These are phyloP conservation scores for Penicillium paxilli DNA, from an alignment of 495 filamentous ascomycete species.

Conservation along the genomic window DNA sequence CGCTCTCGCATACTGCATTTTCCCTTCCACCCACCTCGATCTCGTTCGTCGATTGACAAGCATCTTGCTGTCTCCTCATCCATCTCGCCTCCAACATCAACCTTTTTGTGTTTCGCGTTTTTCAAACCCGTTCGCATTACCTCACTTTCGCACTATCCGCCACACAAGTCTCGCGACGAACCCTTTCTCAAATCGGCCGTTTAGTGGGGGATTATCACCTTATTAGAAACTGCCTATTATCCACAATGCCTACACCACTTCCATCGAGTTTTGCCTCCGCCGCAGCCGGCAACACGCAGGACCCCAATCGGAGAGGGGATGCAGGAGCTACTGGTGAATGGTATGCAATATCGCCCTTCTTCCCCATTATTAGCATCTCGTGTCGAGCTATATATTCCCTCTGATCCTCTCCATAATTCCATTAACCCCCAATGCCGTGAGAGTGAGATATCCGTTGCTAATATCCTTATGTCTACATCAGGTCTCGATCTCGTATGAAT, in stretches of 20 bases:
- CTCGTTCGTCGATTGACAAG: constrained; percentile 22
- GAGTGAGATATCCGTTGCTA: constrained; percentile 17
- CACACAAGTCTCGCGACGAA: constrained; percentile 28
- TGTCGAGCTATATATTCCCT: not conserved
- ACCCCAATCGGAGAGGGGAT: constrained; percentile 54
- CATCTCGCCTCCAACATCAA: constrained; percentile 3
- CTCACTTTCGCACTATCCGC: constrained; percentile 17
- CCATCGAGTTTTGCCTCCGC: constrained; percentile 83
- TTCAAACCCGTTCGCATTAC: constrained; percentile 27
- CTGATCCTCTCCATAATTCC: not conserved
- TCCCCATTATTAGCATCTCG: not conserved
- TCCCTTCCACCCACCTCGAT: constrained; percentile 9
- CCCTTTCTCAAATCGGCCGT: constrained; percentile 18
- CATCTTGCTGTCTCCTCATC: constrained; percentile 17
- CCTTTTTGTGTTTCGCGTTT: constrained; percentile 25
- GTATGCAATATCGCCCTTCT: constrained; percentile 38
- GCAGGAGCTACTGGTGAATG: constrained; percentile 57
- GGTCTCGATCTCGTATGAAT: constrained; percentile 69
- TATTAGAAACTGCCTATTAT: constrained; percentile 16
- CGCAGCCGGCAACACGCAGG: constrained; percentile 69
- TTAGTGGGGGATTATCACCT: constrained; percentile 23
- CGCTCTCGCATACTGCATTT: constrained; percentile 29
- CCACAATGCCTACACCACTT: constrained; percentile 72
- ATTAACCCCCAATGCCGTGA: constrained; percentile 4
- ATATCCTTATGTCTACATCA: constrained; percentile 28